Conservation (phyloP, 2,329 filamentous ascomycete species). For the Colletotrichum higginsianum region DNA sequence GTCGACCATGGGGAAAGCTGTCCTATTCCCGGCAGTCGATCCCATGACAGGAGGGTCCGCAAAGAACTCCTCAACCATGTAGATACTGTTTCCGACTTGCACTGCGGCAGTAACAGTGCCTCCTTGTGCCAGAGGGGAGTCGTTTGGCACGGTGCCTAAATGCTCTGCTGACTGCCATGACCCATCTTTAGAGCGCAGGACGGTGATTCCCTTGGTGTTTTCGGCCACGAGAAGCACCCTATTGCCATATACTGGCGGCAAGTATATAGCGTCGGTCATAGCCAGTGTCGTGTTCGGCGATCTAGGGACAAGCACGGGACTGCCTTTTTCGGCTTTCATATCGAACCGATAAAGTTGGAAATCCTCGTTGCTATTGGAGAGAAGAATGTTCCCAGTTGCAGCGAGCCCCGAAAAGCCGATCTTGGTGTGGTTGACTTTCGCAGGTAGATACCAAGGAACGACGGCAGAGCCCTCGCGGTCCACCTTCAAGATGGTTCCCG, state of each 20-base stretch:
- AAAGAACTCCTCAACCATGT: slow-evolving; percentile 40
- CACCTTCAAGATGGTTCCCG: slow-evolving; percentile 43
- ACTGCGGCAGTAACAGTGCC: slow-evolving; percentile 29
- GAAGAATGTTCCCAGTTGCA: slow-evolving; percentile 29
- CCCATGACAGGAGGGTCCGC: slow-evolving; percentile 19
- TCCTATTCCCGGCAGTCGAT: slow-evolving; percentile 35
- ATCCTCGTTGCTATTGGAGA: slow-evolving; percentile 38
- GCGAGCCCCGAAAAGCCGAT: slow-evolving; percentile 44
- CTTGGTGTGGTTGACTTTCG: slow-evolving; percentile 33
- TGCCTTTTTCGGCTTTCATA: slow-evolving; percentile 35
- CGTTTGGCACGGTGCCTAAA: slow-evolving; percentile 51
- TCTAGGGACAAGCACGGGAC: slow-evolving; percentile 40
- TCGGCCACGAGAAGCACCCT: slow-evolving; percentile 53
- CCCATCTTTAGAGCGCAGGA: slow-evolving; percentile 53
- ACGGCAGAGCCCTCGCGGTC: slow-evolving; percentile 30
- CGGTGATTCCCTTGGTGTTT: slow-evolving; percentile 51
- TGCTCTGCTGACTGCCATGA: slow-evolving; percentile 54
- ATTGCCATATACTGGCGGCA: slow-evolving; percentile 52
- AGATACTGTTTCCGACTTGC: slow-evolving; percentile 38
- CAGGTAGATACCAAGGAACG: slow-evolving; percentile 43
- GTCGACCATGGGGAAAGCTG: slow-evolving; percentile 34
- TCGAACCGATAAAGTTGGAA: slow-evolving; percentile 44
- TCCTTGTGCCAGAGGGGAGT: slow-evolving; percentile 30
- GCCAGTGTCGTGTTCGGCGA: slow-evolving; percentile 29
- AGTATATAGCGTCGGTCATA: slow-evolving; percentile 49